Evolutionary conservation across 176 grass and related monocot species (phyloP).

Genomic region (Elymus sibiricus): DNA sequence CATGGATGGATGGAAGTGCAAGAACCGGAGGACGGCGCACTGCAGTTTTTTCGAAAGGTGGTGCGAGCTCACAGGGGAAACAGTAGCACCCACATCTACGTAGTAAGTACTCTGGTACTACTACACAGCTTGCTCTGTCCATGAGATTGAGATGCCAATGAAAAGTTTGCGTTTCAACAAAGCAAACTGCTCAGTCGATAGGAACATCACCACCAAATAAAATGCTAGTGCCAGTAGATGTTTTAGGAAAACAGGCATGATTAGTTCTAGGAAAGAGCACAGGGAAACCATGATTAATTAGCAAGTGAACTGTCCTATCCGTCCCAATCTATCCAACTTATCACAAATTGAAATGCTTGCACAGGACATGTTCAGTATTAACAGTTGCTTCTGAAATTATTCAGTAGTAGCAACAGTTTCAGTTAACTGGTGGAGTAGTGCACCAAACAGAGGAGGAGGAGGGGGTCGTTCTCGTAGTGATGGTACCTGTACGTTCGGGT

Average conservation of each 20-base stretch:
- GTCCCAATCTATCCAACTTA: neutral
- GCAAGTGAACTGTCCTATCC: neutral
- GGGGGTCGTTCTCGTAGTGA: neutral
- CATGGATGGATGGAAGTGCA: neutral
- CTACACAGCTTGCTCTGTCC: neutral
- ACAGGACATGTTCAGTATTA: neutral
- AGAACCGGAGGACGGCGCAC: neutral
- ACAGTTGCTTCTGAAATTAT: neutral
- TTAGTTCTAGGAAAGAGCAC: neutral
- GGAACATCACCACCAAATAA: neutral
- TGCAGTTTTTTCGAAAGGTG: neutral
- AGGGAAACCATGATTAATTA: neutral
- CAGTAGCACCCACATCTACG: neutral
- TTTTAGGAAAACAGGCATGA: neutral
- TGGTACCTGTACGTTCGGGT: conserved; percentile 61
- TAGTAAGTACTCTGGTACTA: neutral
- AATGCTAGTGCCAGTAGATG: neutral
- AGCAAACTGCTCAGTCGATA: neutral
- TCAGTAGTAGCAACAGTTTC: neutral
- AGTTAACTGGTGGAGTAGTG: neutral
- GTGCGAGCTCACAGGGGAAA: conserved; percentile 23
- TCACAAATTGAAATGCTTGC: neutral
- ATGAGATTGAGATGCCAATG: neutral
- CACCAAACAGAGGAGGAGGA: neutral
- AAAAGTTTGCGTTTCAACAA: neutral